Evolutionary conservation across 805 yeast species (phyloP), one percentile per base, ranked within the genome.

Genomic region (Candida fluviatilis): DNA sequence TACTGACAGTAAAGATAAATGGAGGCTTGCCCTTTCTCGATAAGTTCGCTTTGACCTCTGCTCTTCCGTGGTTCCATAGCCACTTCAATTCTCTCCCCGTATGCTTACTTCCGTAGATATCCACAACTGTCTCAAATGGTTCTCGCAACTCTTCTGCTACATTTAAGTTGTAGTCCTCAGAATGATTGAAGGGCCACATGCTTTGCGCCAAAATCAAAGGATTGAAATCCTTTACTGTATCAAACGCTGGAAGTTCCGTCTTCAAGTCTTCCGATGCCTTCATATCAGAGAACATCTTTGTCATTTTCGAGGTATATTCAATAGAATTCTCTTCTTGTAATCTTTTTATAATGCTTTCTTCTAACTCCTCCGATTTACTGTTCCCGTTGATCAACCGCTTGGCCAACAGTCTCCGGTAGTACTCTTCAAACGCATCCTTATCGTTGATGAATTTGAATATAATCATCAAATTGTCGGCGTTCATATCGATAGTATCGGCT

Each of bases 251-350:
- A 54, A 82, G 81, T 35, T 66, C 60, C n/a, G 55, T 46, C 50
- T 80, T 84, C 55, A 93, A 70, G 39, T 87, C 91, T 44, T 78
- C 78, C 0, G 96, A 86, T 3, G 91, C 76, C 50, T 84, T 77
- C 71, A 93, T 87, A 63, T 93, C 99, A 57, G 84, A 85, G 60
- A 93, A 90, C 99, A 93, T 93, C 51, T 89, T 86, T 16, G 95
- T 85, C 60, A 93, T 85, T 60, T 90, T 91, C 38, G 87, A 82
- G 1, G 98, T 90, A 60, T 91, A 93, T 55, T 93, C 98, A 57
- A 82, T 72, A 14, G 95, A 88, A 61, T 93, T 91, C 43, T 84
- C 95, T 41, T 84, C 84, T 58, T 89, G 95, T 48, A 93, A 73
- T 52, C 85, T 78, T 52, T 88, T 87, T 44, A 93, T 87, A 46